Percentiles rank a stretch among this genome's conserved stretches.
These are phyloP conservation scores for Sporothrix curviconia DNA, from an alignment of 2,329 filamentous ascomycete genomes.

Conservation along the genomic window DNA sequence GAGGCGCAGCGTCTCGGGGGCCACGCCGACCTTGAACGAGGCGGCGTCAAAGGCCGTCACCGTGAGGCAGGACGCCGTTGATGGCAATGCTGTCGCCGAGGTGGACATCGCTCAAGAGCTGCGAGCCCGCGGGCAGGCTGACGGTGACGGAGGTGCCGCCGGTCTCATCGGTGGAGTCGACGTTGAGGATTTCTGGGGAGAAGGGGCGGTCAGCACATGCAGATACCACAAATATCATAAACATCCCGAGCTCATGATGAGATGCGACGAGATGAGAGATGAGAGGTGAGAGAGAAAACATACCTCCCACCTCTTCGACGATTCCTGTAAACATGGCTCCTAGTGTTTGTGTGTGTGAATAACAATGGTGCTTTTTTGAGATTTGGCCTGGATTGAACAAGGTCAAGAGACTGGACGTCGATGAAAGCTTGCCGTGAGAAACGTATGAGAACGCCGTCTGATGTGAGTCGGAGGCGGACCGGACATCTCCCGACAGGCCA, in stretches of 20 bases:
- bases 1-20: conserved; percentile 89
- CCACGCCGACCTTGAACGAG: conserved; percentile 84
- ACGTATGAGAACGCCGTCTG: too few species aligned
- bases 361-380: too few species aligned
- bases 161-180: conserved; percentile 73
- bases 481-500: too few species aligned
- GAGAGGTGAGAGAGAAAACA: conserved; percentile 28
- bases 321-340: conserved; percentile 88
- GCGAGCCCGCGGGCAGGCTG: conserved; percentile 55
- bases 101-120: conserved; percentile 76
- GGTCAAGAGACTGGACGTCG: too few species aligned
- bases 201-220: conserved; percentile 20
- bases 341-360: conserved; percentile 13
- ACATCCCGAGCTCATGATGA: too few species aligned
- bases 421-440: too few species aligned
- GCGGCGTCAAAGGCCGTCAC: conserved; percentile 53
- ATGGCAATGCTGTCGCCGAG: conserved; percentile 91
- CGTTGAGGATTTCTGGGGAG: conserved; percentile 65
- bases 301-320: conserved; percentile 88
- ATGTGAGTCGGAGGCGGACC: too few species aligned
- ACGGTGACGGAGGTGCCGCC: conserved; percentile 90
- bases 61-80: conserved; percentile 93
- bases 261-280: conserved; percentile 5
- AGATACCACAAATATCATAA: background rate
- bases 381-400: too few species aligned